Evolutionary conservation across 805 yeast species (phyloP), one percentile per base, ranked within the genome.

Genomic region (Pichia membranifaciens): DNA sequence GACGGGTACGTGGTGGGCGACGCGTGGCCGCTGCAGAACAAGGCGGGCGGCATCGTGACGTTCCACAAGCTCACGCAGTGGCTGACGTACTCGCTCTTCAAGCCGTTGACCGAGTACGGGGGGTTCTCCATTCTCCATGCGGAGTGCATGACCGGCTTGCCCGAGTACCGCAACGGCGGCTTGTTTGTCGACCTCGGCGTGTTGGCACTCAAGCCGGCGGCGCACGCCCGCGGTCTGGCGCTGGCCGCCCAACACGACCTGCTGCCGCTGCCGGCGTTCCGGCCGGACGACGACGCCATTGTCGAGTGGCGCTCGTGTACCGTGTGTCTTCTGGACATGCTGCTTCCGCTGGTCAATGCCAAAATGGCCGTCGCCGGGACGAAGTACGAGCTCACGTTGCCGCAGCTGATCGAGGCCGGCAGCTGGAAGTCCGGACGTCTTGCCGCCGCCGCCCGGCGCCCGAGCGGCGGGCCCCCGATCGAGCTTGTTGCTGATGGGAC

Each of bases 221-320:
- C 58, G 10, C 49, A 65, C 12, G 47, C 56, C 18, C 51, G 60
- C 38, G 83, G 82, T 0, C 50, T 75, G 10, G 53, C 54, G 5
- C 54, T 68, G 10, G 58, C 76, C 1, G 52, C 57, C 23, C 48
- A 61, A 23, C 55, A 69, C 3, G 60, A 62, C 0, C 53, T 62
- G 13, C 53, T 62, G 13, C 53, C 54, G 0, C 66, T 76, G 20
- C 84, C 85, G 34, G 66, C 75, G 2, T 81, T 71, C 53, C 59
- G 60, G 0, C 81, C 84, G 1, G 72, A 70, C 25, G 79, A 78
- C 54, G 84, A 81, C 41, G 75, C 72, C 18, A 79, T 81, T 48
- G 82, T 81, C 12, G 87, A 81, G 57, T 81, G 87, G 87, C 71
- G 87, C 58, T 78, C 84, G 29, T 65, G 72, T 43, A 81, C 82